phyloP scores from a whole-genome alignment of 345 rosid species.

The Euclidium syriacum region DNA sequence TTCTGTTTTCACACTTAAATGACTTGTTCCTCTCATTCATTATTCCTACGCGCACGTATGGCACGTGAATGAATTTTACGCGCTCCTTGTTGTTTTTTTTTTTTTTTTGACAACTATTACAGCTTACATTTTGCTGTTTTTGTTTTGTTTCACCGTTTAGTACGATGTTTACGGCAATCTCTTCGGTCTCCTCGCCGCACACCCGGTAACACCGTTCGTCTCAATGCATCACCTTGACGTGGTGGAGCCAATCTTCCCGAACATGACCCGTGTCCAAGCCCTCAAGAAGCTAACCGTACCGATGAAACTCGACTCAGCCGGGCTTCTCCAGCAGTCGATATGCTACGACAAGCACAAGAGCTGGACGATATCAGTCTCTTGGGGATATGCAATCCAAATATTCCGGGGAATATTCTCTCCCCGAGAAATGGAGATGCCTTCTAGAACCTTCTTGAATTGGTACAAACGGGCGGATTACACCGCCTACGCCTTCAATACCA shows the following conservation, averaged over 20 bases:
- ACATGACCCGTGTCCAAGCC: slow-evolving; percentile 67
- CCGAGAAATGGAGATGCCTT: slow-evolving; percentile 91
- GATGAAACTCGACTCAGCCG: slow-evolving; percentile 75
- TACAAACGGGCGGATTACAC: slow-evolving; percentile 89
- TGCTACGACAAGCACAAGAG: slow-evolving; percentile 68
- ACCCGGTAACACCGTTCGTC: slow-evolving; percentile 79
- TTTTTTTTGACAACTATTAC: too few relatives aligned
- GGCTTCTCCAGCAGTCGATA: slow-evolving; percentile 85
- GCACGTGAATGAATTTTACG: not conserved
- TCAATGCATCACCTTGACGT: slow-evolving; percentile 93
- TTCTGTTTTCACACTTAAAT: not conserved
- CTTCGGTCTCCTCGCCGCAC: slow-evolving; percentile 91
- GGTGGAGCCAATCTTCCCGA: slow-evolving; percentile 88
- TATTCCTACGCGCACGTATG: not conserved
- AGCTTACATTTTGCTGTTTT: not conserved
- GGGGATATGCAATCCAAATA: slow-evolving; percentile 88
- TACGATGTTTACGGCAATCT: slow-evolving; percentile 94
- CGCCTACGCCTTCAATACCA: slow-evolving; percentile 88
- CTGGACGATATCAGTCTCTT: slow-evolving; percentile 83
- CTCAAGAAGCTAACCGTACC: slow-evolving; percentile 58
- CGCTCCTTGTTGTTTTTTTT: too few relatives aligned
- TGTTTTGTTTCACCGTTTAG: slow-evolving; percentile 26
- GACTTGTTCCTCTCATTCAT: not conserved
- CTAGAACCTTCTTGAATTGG: slow-evolving; percentile 95
- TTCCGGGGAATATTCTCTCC: slow-evolving; percentile 84